A percentile compares a stretch with the other conserved stretches of the same genome.
Conservation (phyloP, 2,329 filamentous ascomycete species). For the Sphaerulina populicola region DNA sequence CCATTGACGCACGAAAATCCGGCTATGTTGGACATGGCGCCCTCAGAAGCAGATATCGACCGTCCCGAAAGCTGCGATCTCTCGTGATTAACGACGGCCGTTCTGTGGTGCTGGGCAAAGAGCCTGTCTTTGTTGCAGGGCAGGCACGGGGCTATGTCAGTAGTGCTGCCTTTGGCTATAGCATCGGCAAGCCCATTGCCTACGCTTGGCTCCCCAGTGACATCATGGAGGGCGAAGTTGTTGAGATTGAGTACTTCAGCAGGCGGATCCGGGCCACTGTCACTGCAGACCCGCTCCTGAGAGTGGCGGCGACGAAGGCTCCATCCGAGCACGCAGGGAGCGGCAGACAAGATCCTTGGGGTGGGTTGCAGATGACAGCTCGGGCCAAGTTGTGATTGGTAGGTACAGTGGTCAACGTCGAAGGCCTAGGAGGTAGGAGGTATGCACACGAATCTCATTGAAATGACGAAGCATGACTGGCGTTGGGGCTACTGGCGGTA, state of each 20-base stretch:
- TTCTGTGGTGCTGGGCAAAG: conserved; percentile 54
- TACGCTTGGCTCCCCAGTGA: conserved; percentile 50
- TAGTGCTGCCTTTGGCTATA: conserved; percentile 54
- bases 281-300: conserved; percentile 4
- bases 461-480: not conserved
- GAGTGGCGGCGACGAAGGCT: conserved; percentile 1
- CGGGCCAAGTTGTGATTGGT: conserved; percentile 9
- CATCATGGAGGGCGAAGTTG: conserved; percentile 42
- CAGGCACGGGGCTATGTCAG: conserved; percentile 51
- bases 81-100: conserved; percentile 49
- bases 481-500: not conserved
- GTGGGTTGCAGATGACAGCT: conserved; percentile 2
- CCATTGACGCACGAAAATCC: conserved; percentile 43
- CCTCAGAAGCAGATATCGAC: conserved; percentile 36
- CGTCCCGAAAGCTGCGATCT: conserved; percentile 38
- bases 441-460: not conserved
- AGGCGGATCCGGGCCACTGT: conserved; percentile 48
- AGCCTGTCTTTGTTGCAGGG: conserved; percentile 49
- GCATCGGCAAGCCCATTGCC: conserved; percentile 50
- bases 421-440: too few species aligned
- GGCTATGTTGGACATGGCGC: conserved; percentile 48
- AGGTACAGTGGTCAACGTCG: not conserved
- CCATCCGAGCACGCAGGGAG: not conserved
- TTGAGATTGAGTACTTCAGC: conserved; percentile 58
- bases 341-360: conserved; percentile 4